Conservation (phyloP, 2,329 filamentous ascomycete species). For the Cercospora sesami region DNA sequence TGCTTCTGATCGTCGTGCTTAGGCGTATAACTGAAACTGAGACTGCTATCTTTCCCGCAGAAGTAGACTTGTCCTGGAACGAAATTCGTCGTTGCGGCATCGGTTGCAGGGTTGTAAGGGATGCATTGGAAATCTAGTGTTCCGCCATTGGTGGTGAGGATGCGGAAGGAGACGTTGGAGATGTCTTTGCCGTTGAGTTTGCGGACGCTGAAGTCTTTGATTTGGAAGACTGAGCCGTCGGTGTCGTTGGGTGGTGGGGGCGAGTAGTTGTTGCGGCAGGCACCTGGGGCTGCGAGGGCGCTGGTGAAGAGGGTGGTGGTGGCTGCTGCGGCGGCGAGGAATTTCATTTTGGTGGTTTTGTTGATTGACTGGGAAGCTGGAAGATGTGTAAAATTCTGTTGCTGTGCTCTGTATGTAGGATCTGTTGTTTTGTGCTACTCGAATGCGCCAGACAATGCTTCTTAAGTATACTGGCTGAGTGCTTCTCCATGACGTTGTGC, state of each 20-base stretch:
- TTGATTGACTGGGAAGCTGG: not conserved
- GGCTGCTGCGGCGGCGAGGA: constrained; percentile 18
- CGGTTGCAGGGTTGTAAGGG: constrained; percentile 11
- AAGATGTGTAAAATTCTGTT: not conserved
- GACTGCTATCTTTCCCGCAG: constrained; percentile 18
- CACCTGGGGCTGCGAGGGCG: constrained; percentile 16
- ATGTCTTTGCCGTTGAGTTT: constrained; percentile 19
- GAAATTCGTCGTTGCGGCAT: constrained; percentile 7
- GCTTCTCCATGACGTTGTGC: not conserved
- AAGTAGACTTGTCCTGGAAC: constrained; percentile 16
- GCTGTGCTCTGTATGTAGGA: not conserved
- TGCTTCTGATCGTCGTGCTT: constrained; percentile 1
- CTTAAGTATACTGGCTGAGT: not conserved
- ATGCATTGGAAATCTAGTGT: constrained; percentile 19
- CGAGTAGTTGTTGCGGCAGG: not conserved
- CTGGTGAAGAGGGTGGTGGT: constrained; percentile 14
- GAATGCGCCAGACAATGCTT: not conserved
- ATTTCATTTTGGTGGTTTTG: constrained; percentile 23
- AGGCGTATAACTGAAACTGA: constrained; percentile 17
- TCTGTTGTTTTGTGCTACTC: not conserved
- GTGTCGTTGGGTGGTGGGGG: not conserved
- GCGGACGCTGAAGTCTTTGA: constrained; percentile 20
- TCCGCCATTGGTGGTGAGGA: constrained; percentile 23
- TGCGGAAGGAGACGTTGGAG: constrained; percentile 22
- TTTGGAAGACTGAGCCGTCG: constrained; percentile 15